A percentile compares a stretch with the other conserved stretches of the same genome.
Conservation (phyloP, 1,139 yeast genomes). For the Fermentozyma sake region DNA sequence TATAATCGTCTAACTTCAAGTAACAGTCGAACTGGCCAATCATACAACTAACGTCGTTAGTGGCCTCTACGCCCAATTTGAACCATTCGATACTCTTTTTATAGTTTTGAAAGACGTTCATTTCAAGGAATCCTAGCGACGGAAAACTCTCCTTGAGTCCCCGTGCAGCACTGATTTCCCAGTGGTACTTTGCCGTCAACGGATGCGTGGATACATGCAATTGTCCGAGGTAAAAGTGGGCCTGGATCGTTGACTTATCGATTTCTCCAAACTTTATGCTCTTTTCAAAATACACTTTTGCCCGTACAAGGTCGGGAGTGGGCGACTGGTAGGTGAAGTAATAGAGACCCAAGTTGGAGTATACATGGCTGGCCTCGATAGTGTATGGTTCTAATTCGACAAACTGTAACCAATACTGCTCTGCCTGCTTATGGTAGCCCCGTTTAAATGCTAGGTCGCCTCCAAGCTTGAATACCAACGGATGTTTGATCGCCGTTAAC, state of each 20-base stretch:
- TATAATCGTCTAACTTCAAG: slow-evolving; percentile 22
- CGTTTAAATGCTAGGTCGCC: slow-evolving; percentile 65
- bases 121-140: slow-evolving; percentile 71
- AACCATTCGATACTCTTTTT: slow-evolving; percentile 77
- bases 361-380: slow-evolving; percentile 67
- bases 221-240: slow-evolving; percentile 78
- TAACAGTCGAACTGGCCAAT: slow-evolving; percentile 71
- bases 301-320: slow-evolving; percentile 44
- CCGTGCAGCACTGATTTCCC: slow-evolving; percentile 70
- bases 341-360: slow-evolving; percentile 64
- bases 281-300: slow-evolving; percentile 57
- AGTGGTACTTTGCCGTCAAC: slow-evolving; percentile 56
- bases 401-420: slow-evolving; percentile 57
- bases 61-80: slow-evolving; percentile 66
- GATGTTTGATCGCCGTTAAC: slow-evolving; percentile 60
- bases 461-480: slow-evolving; percentile 64
- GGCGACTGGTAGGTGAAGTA: slow-evolving; percentile 40
- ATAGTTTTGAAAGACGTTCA: slow-evolving; percentile 57
- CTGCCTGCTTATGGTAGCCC: slow-evolving; percentile 46
- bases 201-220: slow-evolving; percentile 57
- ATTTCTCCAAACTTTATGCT: slow-evolving; percentile 57
- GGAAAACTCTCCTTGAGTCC: slow-evolving; percentile 77
- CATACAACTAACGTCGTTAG: slow-evolving; percentile 54
- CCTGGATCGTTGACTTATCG: slow-evolving; percentile 51
- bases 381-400: slow-evolving; percentile 51